Evolutionary conservation across 73 alveolate species (phyloP), one percentile per base, ranked within the genome.

Genomic region (Paramecium sexaurelia): DNA sequence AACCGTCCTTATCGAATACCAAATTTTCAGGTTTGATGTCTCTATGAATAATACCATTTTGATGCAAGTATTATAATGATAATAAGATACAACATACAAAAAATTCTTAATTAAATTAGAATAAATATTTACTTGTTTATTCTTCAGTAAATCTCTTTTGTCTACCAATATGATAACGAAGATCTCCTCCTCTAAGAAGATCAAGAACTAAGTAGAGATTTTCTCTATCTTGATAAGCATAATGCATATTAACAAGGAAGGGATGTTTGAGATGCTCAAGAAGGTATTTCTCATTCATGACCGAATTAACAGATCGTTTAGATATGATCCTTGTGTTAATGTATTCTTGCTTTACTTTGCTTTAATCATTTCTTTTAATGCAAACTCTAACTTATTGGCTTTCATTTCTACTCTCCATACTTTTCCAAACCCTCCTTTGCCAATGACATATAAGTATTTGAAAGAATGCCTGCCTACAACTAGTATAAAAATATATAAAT

Each of bases 21-120:
- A 94, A 55, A 92, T 94, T 92, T 87, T 94, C 97, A 7, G 97
- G 97, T 78, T 94, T 94, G 3, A 94, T 73, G 84, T 94, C 97
- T 85, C 97, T 84, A 85, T 94, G 97, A 39, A 94, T 91, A 7
- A 95, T 94, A 20, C 95, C 96, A 61, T 91, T 94, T 47, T 67
- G 22, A 45, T 95, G 96, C 37, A 95, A 87, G 13, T 73, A 84
- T 24, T 47, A 24, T 71, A 95, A 85, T 41, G 96, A 95, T 9
- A 93, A 29, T 33, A 92, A 24, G 92, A 95, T 91, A 91, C 96
- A 93, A 17, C 89, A 41, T 19, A 90, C 67, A 66, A 95, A 66
- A 91, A 95, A 95, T 39, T 94, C 94, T 56, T 83, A 41, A 57
- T 55, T 84, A 8, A 40, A 22, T 32, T 69, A 27, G 22, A n/a